Conservation (phyloP, 1,284 basidiomycete genomes). For the Xerocomus amazonicus region DNA sequence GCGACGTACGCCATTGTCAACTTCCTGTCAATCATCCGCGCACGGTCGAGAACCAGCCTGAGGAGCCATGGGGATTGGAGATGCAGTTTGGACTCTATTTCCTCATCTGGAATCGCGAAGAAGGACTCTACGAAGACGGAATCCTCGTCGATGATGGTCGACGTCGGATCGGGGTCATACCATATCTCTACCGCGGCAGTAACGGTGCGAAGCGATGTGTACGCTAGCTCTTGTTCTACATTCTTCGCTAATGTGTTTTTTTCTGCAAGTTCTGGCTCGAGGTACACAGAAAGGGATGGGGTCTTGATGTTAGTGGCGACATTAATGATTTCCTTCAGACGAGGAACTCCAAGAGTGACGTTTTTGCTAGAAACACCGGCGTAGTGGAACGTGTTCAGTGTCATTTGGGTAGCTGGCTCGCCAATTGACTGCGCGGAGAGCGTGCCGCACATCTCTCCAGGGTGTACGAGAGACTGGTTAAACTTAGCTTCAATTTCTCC, state of each 20-base stretch:
- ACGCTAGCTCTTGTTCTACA: conserved; percentile 90
- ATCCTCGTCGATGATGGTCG: conserved; percentile 97
- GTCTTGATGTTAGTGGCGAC: conserved; percentile 99
- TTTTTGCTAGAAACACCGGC: conserved; percentile 98
- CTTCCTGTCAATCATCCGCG: conserved; percentile 97
- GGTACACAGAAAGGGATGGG: conserved; percentile 90
- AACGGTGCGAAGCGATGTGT: conserved; percentile 92
- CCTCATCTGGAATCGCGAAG: conserved; percentile 99
- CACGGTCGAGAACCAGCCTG: conserved; percentile 94
- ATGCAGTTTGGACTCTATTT: conserved; percentile 88
- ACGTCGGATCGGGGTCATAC: conserved; percentile 93
- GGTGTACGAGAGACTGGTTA: conserved; percentile 87
- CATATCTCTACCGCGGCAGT: conserved; percentile 97
- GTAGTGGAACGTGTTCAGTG: conserved; percentile 97
- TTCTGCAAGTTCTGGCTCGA: conserved; percentile 68
- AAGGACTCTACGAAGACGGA: conserved; percentile 96
- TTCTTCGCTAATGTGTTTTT: conserved; percentile 70
- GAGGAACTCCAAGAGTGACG: conserved; percentile 96
- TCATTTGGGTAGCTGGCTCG: conserved; percentile 99
- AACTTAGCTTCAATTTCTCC: conserved; percentile 96
- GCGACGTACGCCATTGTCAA: conserved; percentile 96
- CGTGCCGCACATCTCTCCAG: conserved; percentile 99
- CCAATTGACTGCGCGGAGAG: conserved; percentile 98
- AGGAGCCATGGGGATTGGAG: conserved; percentile 96
- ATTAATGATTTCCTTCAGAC: conserved; percentile 98